These are phyloP conservation scores for Fraxinus nigra DNA, from an alignment of 305 asterid genomes.

Conservation along the genomic window DNA sequence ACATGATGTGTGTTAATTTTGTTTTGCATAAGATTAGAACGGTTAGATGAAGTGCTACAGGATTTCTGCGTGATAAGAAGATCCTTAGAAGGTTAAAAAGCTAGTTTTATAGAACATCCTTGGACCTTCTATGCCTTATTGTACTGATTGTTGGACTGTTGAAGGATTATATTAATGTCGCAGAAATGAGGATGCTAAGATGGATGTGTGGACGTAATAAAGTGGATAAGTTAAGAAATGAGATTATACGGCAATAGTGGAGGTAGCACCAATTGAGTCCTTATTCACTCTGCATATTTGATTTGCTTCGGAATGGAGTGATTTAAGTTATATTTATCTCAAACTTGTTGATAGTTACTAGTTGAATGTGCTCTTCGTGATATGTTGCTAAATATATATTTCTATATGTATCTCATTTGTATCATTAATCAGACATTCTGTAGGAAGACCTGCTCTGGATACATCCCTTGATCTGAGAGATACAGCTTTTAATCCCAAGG, in stretches of 20 bases:
- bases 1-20: not conserved
- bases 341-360: not conserved
- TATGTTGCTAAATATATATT: not conserved
- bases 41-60: not conserved
- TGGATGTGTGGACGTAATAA: not conserved
- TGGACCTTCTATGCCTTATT: not conserved
- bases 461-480: conserved; percentile 62
- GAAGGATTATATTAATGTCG: not conserved
- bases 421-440: conserved; percentile 66
- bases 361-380: conserved; percentile 2
- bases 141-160: not conserved
- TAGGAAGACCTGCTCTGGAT: conserved; percentile 71
- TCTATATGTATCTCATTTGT: conserved; percentile 23
- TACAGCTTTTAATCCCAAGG: conserved; percentile 65
- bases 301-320: not conserved
- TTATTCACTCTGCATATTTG: not conserved
- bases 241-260: not conserved
- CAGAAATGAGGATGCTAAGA: not conserved
- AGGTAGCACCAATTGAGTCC: not conserved
- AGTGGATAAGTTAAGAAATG: not conserved
- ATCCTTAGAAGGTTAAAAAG: not conserved
- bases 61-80: not conserved
- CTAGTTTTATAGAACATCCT: not conserved
- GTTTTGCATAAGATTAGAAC: not conserved
- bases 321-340: not conserved